Evolutionary conservation across 208 protist genomes (phyloP).

Genomic region (Acanthamoeba sp.): DNA sequence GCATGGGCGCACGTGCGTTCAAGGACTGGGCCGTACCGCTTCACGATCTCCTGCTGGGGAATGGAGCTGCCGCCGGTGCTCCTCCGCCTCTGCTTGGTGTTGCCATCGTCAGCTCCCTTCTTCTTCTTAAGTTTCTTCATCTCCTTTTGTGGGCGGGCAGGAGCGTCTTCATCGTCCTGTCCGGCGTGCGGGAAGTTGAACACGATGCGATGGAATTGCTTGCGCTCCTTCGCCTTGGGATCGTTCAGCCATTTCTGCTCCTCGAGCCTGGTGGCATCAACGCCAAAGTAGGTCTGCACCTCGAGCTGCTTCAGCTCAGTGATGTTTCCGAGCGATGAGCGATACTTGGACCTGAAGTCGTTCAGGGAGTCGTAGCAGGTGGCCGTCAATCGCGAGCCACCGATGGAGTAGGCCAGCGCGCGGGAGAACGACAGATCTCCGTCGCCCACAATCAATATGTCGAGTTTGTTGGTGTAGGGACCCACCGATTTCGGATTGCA

Average conservation of each 20-base stretch:
- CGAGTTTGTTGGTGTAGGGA: background rate
- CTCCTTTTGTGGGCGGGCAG: background rate
- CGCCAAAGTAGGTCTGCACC: background rate
- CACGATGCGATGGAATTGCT: constrained; percentile 38
- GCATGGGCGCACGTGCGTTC: too few relatives aligned
- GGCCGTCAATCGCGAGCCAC: constrained; percentile 1
- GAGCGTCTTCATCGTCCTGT: background rate
- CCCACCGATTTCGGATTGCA: background rate
- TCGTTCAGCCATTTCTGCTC: constrained; percentile 4
- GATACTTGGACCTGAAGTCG: background rate
- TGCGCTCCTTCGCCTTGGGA: background rate
- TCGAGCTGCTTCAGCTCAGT: background rate
- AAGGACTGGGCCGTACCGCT: too few relatives aligned
- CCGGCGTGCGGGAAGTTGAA: constrained; percentile 41
- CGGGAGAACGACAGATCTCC: constrained; percentile 7
- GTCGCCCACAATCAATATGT: constrained; percentile 15
- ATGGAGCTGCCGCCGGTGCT: background rate
- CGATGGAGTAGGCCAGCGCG: constrained; percentile 2
- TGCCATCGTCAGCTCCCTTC: background rate
- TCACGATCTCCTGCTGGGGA: background rate
- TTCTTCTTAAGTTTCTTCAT: background rate
- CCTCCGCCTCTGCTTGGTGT: too few relatives aligned
- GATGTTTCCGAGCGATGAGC: background rate
- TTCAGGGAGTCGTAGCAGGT: background rate
- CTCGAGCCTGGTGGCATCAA: background rate